phyloP scores from a whole-genome alignment of 202 grass and related monocot species.

The Carex sylvatica region DNA sequence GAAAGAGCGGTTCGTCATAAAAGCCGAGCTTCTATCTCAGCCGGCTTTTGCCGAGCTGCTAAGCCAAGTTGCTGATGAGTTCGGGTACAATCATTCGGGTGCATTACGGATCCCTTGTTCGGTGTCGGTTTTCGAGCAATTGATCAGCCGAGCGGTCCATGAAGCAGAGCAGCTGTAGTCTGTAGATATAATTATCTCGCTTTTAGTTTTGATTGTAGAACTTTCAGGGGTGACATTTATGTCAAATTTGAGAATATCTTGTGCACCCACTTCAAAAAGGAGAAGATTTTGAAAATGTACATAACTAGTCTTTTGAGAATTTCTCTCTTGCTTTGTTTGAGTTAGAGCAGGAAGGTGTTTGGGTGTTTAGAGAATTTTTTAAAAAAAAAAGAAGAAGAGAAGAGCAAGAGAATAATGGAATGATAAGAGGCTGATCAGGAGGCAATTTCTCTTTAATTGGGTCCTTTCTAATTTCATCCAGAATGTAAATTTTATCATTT shows the following conservation, averaged over 20 bases:
- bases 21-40: conserved; percentile 51
- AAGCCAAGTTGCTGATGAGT: conserved; percentile 69
- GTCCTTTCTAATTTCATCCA: neutral
- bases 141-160: conserved; percentile 36
- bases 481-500: neutral
- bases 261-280: neutral
- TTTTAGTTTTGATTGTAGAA: neutral
- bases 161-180: neutral
- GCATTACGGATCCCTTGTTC: conserved; percentile 79
- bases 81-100: conserved; percentile 67
- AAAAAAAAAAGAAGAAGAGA: too few species aligned
- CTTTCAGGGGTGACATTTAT: conserved; percentile 1
- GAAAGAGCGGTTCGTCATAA: conserved; percentile 67
- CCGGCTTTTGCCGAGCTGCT: conserved; percentile 62
- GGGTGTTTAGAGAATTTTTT: neutral
- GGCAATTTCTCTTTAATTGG: neutral
- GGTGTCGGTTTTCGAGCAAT: conserved; percentile 49
- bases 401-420: neutral
- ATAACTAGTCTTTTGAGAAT: neutral
- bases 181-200: neutral
- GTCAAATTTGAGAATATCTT: neutral
- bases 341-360: neutral
- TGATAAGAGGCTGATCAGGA: neutral
- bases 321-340: neutral
- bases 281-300: conserved; percentile 11